A percentile compares a stretch with the other conserved stretches of the same genome.
These are phyloP conservation scores for Candolleomyces eurysporus DNA, from an alignment of 768 basidiomycete genomes.

Conservation along the genomic window DNA sequence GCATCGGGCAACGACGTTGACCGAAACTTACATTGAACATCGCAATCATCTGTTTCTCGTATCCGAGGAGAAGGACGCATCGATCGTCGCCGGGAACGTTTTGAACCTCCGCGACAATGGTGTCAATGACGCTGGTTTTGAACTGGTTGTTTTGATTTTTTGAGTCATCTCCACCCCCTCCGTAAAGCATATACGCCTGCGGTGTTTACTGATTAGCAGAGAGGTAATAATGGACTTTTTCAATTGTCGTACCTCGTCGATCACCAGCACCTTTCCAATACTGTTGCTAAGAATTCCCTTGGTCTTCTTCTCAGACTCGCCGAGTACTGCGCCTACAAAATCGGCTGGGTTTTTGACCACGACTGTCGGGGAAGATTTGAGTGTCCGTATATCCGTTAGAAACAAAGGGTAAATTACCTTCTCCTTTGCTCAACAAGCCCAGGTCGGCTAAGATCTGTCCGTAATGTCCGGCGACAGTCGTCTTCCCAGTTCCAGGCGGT, in stretches of 20 bases:
- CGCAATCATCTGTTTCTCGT: conserved; percentile 63
- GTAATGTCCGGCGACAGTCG: conserved; percentile 65
- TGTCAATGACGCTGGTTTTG: conserved; percentile 71
- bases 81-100: conserved; percentile 68
- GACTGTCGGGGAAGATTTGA: conserved; percentile 35
- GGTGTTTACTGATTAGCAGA: background rate
- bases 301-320: conserved; percentile 62
- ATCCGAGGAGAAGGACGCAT: conserved; percentile 64
- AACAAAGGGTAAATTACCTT: conserved; percentile 42
- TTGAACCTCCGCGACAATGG: conserved; percentile 73
- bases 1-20: background rate
- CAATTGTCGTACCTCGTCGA: conserved; percentile 53
- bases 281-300: conserved; percentile 59
- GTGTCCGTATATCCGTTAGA: background rate
- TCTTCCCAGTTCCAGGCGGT: conserved; percentile 71
- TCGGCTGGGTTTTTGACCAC: conserved; percentile 67
- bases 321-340: conserved; percentile 58
- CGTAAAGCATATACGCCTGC: conserved; percentile 69
- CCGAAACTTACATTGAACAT: conserved; percentile 65
- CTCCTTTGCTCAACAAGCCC: conserved; percentile 66
- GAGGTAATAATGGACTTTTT: background rate
- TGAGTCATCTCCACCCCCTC: conserved; percentile 35
- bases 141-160: conserved; percentile 40
- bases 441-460: conserved; percentile 62
- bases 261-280: conserved; percentile 65